Percentiles rank a stretch among this genome's conserved stretches.
Evolutionary conservation across 768 basidiomycete genomes (phyloP).

Genomic region (Asterophora lycoperdoides): DNA sequence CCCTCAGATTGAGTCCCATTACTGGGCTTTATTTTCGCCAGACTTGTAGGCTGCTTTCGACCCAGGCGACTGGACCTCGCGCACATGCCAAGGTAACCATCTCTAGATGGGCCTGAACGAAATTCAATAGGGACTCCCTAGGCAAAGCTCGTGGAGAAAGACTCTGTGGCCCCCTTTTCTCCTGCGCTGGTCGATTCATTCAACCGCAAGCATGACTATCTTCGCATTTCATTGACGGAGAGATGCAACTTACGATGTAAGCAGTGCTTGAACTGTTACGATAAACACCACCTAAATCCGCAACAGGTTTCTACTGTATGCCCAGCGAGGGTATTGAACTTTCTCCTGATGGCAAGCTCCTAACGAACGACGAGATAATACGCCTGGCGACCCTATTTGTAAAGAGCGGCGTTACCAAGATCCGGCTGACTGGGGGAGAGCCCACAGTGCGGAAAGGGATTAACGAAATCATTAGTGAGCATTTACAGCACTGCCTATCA

Average conservation of each 20-base stretch:
- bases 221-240: slow-evolving; percentile 86
- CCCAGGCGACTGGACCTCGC: slow-evolving; percentile 17
- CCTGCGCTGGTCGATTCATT: slow-evolving; percentile 63
- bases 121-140: slow-evolving; percentile 21
- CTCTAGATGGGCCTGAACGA: too few species aligned
- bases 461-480: slow-evolving; percentile 60
- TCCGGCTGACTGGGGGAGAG: slow-evolving; percentile 85
- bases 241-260: slow-evolving; percentile 83
- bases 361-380: slow-evolving; percentile 73
- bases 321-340: slow-evolving; percentile 75
- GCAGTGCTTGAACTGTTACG: slow-evolving; percentile 3
- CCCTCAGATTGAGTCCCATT: background rate
- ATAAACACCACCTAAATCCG: slow-evolving; percentile 5
- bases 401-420: slow-evolving; percentile 78
- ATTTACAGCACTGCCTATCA: background rate
- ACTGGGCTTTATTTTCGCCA: background rate
- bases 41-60: slow-evolving; percentile 11
- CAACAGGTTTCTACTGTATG: slow-evolving; percentile 90
- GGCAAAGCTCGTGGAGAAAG: slow-evolving; percentile 55
- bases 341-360: slow-evolving; percentile 61
- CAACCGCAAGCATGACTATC: slow-evolving; percentile 70
- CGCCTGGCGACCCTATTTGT: slow-evolving; percentile 77
- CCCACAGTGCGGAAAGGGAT: slow-evolving; percentile 80
- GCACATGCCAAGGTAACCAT: slow-evolving; percentile 14
- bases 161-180: slow-evolving; percentile 43